Conservation (phyloP, 495 filamentous ascomycete species). For the Hypoxylon trugodes region DNA sequence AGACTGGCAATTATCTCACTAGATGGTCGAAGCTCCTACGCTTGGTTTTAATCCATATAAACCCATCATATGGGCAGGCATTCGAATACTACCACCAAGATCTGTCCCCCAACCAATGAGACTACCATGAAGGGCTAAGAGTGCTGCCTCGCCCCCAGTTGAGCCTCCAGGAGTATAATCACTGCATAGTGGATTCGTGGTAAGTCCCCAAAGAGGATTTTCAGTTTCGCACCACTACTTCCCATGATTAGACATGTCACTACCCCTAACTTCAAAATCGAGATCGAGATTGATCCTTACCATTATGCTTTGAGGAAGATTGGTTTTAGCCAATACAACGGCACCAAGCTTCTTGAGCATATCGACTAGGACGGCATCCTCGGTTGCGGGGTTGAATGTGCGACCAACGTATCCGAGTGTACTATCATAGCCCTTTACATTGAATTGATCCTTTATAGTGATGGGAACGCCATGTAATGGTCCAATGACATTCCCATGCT, state of each 20-base stretch:
- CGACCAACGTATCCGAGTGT: conserved; percentile 78
- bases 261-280: conserved; percentile 10
- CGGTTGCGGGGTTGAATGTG: conserved; percentile 56
- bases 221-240: conserved; percentile 71
- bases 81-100: conserved; percentile 82
- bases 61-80: conserved; percentile 81
- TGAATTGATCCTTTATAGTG: conserved; percentile 80
- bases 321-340: conserved; percentile 85
- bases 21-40: conserved; percentile 55
- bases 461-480: conserved; percentile 79
- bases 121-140: conserved; percentile 75
- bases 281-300: conserved; percentile 59
- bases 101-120: conserved; percentile 86
- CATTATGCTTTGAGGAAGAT: conserved; percentile 82
- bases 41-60: conserved; percentile 78
- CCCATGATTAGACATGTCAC: conserved; percentile 4
- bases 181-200: conserved; percentile 73
- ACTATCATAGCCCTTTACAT: conserved; percentile 77
- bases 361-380: conserved; percentile 72
- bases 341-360: conserved; percentile 82
- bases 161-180: conserved; percentile 84
- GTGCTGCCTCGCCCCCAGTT: conserved; percentile 79
- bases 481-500: conserved; percentile 59
- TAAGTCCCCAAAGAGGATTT: conserved; percentile 80
- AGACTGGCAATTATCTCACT: not conserved